Evolutionary conservation across 495 filamentous ascomycete genomes (phyloP).

Genomic region (Polyplosphaeria fusca): DNA sequence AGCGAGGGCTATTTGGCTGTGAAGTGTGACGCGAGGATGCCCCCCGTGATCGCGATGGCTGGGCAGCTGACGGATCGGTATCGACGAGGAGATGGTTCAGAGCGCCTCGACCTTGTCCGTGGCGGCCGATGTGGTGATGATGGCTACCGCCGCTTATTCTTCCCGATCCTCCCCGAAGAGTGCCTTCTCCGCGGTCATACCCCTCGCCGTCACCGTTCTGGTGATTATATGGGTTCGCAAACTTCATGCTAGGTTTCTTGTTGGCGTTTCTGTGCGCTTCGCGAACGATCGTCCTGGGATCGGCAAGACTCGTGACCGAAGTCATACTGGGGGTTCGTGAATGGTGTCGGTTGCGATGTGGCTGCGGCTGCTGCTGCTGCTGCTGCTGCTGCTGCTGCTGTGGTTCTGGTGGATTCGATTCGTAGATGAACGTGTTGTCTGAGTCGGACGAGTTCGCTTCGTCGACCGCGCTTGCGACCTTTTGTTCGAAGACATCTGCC

Average conservation of each 20-base stretch:
- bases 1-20: slow-evolving; percentile 49
- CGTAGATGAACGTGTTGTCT: slow-evolving; percentile 98
- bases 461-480: slow-evolving; percentile 91
- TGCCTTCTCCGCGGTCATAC: slow-evolving; percentile 26
- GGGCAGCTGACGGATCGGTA: slow-evolving; percentile 66
- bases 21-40: slow-evolving; percentile 57
- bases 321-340: slow-evolving; percentile 94
- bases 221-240: slow-evolving; percentile 70
- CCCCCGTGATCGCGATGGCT: slow-evolving; percentile 19
- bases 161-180: slow-evolving; percentile 24
- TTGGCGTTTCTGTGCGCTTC: slow-evolving; percentile 64
- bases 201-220: slow-evolving; percentile 55
- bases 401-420: slow-evolving; percentile 90
- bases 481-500: slow-evolving; percentile 96
- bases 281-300: slow-evolving; percentile 62
- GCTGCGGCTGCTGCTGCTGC: slow-evolving; percentile 72
- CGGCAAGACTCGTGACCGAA: slow-evolving; percentile 78
- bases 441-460: slow-evolving; percentile 92
- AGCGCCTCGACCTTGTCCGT: slow-evolving; percentile 60
- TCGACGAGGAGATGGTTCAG: slow-evolving; percentile 72
- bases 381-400: slow-evolving; percentile 67
- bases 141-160: slow-evolving; percentile 56
- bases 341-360: slow-evolving; percentile 72
- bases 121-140: slow-evolving; percentile 74
- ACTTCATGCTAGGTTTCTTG: slow-evolving; percentile 98